Evolutionary conservation across 2,329 filamentous ascomycete species (phyloP), one percentile per base, ranked within the genome.

Genomic region (Kalmusia sp.): DNA sequence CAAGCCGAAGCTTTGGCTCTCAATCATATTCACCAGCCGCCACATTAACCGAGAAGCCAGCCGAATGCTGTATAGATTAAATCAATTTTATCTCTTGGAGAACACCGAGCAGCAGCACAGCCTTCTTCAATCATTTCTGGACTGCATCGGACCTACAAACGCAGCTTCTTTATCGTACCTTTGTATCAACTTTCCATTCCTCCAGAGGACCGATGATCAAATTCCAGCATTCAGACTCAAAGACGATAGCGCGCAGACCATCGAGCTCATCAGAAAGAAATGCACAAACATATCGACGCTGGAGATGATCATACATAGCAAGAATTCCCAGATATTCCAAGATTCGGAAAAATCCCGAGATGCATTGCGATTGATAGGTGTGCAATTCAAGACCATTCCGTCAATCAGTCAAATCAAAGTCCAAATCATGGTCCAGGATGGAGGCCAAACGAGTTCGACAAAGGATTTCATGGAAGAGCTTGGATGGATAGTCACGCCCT

Each of bases 11-110:
- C 27, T 31, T 12, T 57, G 46, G 54, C 54, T 55, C 49, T 38
- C 45, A 49, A 17, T 54, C 35, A 33, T 45, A 33, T 30, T 31
- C 39, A 44, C 52, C 1, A 61, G 55, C 38, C 50, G 35, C 47
- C 52, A 58, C 39, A 55, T 58, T 41, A 17, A 33, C 44, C 1
- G 15, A 14, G 52, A 56, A 33, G 38, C 55, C 39, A 54, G 50
- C 40, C 24, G 28, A 24, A 35, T 51, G 24, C 55, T 58, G 45
- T 57, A 60, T 45, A 35, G 40, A 33, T 56, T 47, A 31, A 61
- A 58, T 22, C 47, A 58, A 14, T 58, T 58, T 39, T 38, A 58
- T 52, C 52, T 60, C 37, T 22, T 52, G 27, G 55, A 58, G 43
- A 56, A 50, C n/a, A 61, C 55, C 9, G 38, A 39, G 35, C 50